A percentile compares a stretch with the other conserved stretches of the same genome.
phyloP scores from a whole-genome alignment of 2,329 filamentous ascomycete species.

The Ophiostoma fasciatum region DNA sequence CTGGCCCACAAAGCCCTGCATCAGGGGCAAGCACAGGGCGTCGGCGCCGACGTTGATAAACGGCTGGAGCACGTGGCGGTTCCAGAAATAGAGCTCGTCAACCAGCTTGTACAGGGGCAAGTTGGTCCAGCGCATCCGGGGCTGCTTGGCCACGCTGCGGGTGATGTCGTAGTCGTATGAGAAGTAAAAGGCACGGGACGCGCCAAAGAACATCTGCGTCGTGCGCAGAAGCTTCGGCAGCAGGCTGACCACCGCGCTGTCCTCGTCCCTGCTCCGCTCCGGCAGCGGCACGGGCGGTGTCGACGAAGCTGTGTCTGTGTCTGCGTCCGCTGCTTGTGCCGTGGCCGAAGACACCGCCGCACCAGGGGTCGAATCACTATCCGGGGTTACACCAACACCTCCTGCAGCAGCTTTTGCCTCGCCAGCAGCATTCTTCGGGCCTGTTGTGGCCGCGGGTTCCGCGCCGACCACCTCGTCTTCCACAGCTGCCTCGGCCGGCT shows the following conservation, averaged over 20 bases:
- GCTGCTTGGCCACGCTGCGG: slow-evolving; percentile 35
- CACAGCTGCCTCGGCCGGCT: slow-evolving; percentile 21
- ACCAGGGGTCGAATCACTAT: no score
- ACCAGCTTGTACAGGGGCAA: slow-evolving; percentile 56
- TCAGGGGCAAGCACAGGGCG: slow-evolving; percentile 59
- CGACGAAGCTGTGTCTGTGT: background rate
- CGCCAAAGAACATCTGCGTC: slow-evolving; percentile 69
- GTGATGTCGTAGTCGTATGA: slow-evolving; percentile 93
- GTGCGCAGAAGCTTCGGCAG: slow-evolving; percentile 76
- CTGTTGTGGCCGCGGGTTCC: background rate
- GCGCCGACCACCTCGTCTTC: slow-evolving; percentile 10
- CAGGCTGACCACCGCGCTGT: slow-evolving; percentile 35
- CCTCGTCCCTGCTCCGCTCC: slow-evolving; percentile 5
- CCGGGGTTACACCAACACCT: no score
- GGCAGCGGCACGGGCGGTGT: background rate
- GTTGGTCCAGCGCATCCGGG: slow-evolving; percentile 24
- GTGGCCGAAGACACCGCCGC: background rate
- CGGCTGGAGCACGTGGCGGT: slow-evolving; percentile 55
- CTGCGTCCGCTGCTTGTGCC: background rate
- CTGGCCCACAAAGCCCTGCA: slow-evolving; percentile 93
- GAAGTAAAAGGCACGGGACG: slow-evolving; percentile 80
- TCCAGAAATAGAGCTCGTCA: slow-evolving; percentile 84
- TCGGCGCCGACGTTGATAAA: slow-evolving; percentile 64
- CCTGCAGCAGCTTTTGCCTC: no score
- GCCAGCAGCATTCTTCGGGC: no score